Conservation (phyloP, 2,329 filamentous ascomycete species). For the Drechslerella stenobrocha region DNA sequence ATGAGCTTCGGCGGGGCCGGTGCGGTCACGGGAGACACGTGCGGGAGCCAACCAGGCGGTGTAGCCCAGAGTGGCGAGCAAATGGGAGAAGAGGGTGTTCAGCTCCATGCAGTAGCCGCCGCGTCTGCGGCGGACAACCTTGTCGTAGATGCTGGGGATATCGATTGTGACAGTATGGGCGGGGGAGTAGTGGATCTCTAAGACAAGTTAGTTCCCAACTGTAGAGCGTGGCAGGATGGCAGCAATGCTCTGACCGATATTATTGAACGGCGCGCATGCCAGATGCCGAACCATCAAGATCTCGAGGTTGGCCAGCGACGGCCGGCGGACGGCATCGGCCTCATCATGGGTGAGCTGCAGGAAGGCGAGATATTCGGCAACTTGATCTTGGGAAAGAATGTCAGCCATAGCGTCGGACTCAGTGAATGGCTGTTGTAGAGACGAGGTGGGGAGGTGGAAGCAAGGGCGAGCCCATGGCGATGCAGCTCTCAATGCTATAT, state of each 20-base stretch:
- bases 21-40: slow-evolving; percentile 13
- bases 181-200: slow-evolving; percentile 42
- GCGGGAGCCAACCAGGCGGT: slow-evolving; percentile 25
- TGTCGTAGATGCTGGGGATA: slow-evolving; percentile 26
- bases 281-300: slow-evolving; percentile 28
- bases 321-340: slow-evolving; percentile 7
- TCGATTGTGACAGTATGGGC: slow-evolving; percentile 13
- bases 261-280: slow-evolving; percentile 19
- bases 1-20: neutral
- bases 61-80: slow-evolving; percentile 28
- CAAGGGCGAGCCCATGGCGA: too few relatives aligned
- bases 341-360: slow-evolving; percentile 28
- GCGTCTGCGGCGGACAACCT: slow-evolving; percentile 26
- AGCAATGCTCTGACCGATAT: slow-evolving; percentile 16
- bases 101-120: slow-evolving; percentile 41
- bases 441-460: neutral
- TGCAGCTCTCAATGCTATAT: too few relatives aligned
- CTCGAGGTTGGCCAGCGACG: slow-evolving; percentile 21
- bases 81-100: slow-evolving; percentile 32
- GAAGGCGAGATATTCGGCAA: slow-evolving; percentile 28
- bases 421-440: slow-evolving; percentile 6
- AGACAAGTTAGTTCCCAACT: neutral
- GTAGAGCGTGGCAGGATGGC: neutral
- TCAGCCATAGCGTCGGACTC: neutral
- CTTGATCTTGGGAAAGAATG: slow-evolving; percentile 12